phyloP scores from a whole-genome alignment of 2,329 filamentous ascomycete species.

The Hymenoscyphus scutula region DNA sequence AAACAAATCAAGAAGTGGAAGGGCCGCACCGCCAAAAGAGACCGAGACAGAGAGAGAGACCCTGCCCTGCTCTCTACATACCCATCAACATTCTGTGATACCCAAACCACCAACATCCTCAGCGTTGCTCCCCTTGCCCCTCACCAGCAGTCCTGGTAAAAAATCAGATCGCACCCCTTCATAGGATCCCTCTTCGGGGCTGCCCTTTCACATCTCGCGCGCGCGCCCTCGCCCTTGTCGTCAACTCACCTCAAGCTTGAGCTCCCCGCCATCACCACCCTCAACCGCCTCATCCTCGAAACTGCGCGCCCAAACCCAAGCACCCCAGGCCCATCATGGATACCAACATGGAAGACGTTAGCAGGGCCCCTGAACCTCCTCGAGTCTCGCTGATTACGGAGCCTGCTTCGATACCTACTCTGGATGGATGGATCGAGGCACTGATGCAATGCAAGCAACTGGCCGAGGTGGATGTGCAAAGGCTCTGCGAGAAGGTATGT shows the following conservation, averaged over 20 bases:
- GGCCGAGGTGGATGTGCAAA: constrained; percentile 88
- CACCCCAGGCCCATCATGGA: constrained; percentile 60
- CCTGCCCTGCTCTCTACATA: neutral
- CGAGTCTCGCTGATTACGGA: constrained; percentile 75
- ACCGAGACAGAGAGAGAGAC: no score
- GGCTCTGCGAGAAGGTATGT: constrained; percentile 94
- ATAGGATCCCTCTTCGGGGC: constrained; percentile 12
- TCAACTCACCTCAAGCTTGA: constrained; percentile 29
- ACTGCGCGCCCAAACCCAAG: neutral
- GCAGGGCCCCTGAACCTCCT: constrained; percentile 75
- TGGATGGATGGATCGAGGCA: constrained; percentile 98
- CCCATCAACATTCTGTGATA: constrained; percentile 27
- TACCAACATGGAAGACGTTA: constrained; percentile 98
- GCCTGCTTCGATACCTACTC: constrained; percentile 83
- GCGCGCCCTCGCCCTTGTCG: constrained; percentile 27
- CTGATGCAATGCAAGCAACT: constrained; percentile 99
- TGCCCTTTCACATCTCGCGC: constrained; percentile 14
- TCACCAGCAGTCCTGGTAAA: constrained; percentile 12
- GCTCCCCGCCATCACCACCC: constrained; percentile 22
- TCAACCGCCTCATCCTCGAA: constrained; percentile 10
- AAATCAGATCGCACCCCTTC: constrained; percentile 15
- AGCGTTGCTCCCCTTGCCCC: neutral
- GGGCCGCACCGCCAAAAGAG: constrained; percentile 1
- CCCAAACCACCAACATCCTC: constrained; percentile 19
- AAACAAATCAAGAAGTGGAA: constrained; percentile 5